Evolutionary conservation across 2,329 filamentous ascomycete genomes (phyloP).

Genomic region (Pseudogymnoascus sp.): DNA sequence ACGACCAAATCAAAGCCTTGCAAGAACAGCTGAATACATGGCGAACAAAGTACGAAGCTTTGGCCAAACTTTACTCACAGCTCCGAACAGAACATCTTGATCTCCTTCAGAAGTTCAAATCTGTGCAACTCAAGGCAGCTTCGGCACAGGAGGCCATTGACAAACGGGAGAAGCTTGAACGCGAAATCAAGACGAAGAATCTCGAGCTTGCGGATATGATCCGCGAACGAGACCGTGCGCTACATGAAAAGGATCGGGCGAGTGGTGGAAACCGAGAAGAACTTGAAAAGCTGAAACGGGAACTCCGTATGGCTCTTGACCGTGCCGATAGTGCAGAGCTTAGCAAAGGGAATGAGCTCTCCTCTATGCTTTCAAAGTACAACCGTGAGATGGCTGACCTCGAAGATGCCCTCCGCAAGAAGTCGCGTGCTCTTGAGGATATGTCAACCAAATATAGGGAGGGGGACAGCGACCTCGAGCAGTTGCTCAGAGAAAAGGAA

Average conservation of each 20-base stretch:
- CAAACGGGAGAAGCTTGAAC: constrained; percentile 84
- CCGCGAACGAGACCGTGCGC: constrained; percentile 81
- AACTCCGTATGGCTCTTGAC: constrained; percentile 85
- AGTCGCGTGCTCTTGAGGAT: constrained; percentile 80
- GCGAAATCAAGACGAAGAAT: constrained; percentile 98
- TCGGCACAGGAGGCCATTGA: constrained; percentile 97
- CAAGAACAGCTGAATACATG: constrained; percentile 98
- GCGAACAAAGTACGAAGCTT: constrained; percentile 91
- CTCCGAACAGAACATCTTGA: constrained; percentile 91
- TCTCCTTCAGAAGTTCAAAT: constrained; percentile 91
- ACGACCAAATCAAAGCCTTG: constrained; percentile 85
- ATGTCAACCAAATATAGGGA: constrained; percentile 69
- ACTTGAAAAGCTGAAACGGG: constrained; percentile 85
- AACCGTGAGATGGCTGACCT: constrained; percentile 96
- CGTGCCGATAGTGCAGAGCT: constrained; percentile 86
- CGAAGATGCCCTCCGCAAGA: constrained; percentile 82
- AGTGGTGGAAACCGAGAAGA: constrained; percentile 85
- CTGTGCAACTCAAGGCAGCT: constrained; percentile 89
- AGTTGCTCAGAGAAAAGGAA: constrained; percentile 83
- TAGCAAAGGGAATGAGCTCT: constrained; percentile 89
- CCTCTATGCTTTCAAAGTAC: constrained; percentile 88
- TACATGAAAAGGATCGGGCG: constrained; percentile 87
- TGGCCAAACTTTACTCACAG: constrained; percentile 96
- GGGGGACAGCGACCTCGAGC: constrained; percentile 77
- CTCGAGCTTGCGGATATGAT: constrained; percentile 99